Base-by-base conservation (phyloP, 179 eudicot genomes). In the Beta macrorhiza region DNA sequence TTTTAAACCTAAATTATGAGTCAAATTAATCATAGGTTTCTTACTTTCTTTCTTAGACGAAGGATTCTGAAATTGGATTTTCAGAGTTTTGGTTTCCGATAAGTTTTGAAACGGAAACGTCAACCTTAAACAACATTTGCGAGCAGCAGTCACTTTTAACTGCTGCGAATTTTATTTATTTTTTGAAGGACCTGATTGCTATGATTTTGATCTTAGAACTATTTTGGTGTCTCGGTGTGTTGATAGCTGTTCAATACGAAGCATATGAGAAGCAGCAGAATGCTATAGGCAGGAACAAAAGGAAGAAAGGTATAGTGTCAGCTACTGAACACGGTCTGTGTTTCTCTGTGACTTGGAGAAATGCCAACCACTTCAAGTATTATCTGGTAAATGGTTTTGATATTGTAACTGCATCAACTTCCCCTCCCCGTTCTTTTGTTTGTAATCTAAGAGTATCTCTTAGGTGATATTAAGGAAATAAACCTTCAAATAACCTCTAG, bases 291-390 rank as follows among this genome's bases (percentile, higher is more conserved):
- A 22, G 68, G 56, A 55, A 1, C 25, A 61, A 57, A 45, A 56
- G 79, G 42, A 70, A 76, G 78, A 65, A 29, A 67, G 32, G 73
- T 42, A 58, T 67, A 56, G 52, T 78, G 53, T 56, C 81, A 53
- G 47, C 17, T 45, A 58, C 82, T 65, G 76, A 79, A 78, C 73
- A 67, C 7, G 79, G 79, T 67, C 56, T 74, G 29, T 65, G 75
- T 79, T 79, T 73, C 85, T 8, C 85, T 25, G 7, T 83, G 22
- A 79, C 52, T 1, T 83, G 82, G 82, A 78, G 78, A 57, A 56
- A 74, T 20, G 75, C 57, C 63, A 71, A 16, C 12, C 82, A 78
- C 47, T 53, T 79, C 32, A 65, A 47, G 67, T 79, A 72, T 59
- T 79, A 83, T 81, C 72, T 79, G 85, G 82, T 83, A 83, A 67